phyloP scores from a whole-genome alignment of 352 stramenopile species.

The Plasmopara halstedii region DNA sequence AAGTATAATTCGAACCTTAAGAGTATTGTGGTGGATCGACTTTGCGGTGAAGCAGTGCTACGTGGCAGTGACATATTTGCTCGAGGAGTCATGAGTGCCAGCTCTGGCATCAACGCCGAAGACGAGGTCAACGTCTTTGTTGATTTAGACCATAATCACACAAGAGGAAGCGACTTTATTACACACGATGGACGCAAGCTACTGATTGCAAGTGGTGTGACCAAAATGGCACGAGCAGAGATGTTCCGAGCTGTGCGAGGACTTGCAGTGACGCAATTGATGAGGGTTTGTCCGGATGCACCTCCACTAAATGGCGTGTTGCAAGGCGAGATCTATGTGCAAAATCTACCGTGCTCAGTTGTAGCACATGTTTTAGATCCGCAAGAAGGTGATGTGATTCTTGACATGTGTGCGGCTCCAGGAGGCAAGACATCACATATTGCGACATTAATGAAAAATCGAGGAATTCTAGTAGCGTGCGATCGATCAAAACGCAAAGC shows the following conservation, averaged over 20 bases:
- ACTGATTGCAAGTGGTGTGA: constrained; percentile 62
- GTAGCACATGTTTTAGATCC: constrained; percentile 87
- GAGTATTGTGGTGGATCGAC: constrained; percentile 82
- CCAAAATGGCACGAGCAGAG: constrained; percentile 66
- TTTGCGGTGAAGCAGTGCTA: constrained; percentile 91
- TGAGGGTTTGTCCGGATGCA: constrained; percentile 72
- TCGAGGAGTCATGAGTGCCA: constrained; percentile 86
- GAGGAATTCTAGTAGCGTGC: constrained; percentile 77
- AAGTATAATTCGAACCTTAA: constrained; percentile 33
- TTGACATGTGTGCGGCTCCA: constrained; percentile 93
- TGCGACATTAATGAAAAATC: constrained; percentile 87
- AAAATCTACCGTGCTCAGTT: constrained; percentile 91
- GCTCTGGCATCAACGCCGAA: constrained; percentile 67
- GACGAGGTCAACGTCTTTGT: constrained; percentile 83
- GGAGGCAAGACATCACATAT: constrained; percentile 92
- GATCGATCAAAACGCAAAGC: constrained; percentile 90
- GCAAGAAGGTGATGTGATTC: constrained; percentile 73
- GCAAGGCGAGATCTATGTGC: constrained; percentile 78
- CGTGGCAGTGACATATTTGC: constrained; percentile 92
- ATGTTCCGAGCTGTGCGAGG: constrained; percentile 67
- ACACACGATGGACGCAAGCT: constrained; percentile 78
- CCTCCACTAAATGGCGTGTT: constrained; percentile 87
- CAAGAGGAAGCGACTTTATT: constrained; percentile 55
- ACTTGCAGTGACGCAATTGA: constrained; percentile 51
- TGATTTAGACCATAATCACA: constrained; percentile 73